A percentile compares a stretch with the other conserved stretches of the same genome.
These are phyloP conservation scores for Pythium dissotocum DNA, from an alignment of 352 stramenopile species.

Conservation along the genomic window DNA sequence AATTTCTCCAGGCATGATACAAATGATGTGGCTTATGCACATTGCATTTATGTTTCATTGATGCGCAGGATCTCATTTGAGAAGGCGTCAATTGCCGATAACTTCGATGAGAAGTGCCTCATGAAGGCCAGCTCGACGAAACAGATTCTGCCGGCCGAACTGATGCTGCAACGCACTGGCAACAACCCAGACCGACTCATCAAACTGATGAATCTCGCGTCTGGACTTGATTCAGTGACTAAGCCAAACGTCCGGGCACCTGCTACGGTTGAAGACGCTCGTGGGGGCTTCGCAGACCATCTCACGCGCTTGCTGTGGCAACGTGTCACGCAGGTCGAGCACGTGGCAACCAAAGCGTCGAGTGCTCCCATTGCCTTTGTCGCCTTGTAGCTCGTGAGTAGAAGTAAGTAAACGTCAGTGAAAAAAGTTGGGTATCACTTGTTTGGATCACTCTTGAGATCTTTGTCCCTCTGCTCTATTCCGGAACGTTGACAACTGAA, in stretches of 20 bases:
- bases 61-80: slow-evolving; percentile 21
- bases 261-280: slow-evolving; percentile 6
- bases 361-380: neutral
- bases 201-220: slow-evolving; percentile 9
- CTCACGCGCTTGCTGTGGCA: slow-evolving; percentile 16
- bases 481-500: no score
- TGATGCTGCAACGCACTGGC: neutral
- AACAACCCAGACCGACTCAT: slow-evolving; percentile 2
- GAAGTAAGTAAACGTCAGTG: no score
- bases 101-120: slow-evolving; percentile 1
- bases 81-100: neutral
- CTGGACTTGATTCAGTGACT: neutral
- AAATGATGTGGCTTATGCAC: no score
- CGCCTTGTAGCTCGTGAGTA: neutral
- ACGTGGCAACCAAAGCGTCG: neutral
- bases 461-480: no score
- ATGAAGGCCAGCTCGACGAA: slow-evolving; percentile 26
- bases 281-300: slow-evolving; percentile 16
- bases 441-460: no score
- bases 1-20: no score
- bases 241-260: neutral
- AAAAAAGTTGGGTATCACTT: no score
- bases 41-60: no score
- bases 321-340: slow-evolving; percentile 11
- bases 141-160: slow-evolving; percentile 9